Evolutionary conservation across 257 asterid species (phyloP), one percentile per base, ranked within the genome.

Genomic region (Solanum bulbocastanum): DNA sequence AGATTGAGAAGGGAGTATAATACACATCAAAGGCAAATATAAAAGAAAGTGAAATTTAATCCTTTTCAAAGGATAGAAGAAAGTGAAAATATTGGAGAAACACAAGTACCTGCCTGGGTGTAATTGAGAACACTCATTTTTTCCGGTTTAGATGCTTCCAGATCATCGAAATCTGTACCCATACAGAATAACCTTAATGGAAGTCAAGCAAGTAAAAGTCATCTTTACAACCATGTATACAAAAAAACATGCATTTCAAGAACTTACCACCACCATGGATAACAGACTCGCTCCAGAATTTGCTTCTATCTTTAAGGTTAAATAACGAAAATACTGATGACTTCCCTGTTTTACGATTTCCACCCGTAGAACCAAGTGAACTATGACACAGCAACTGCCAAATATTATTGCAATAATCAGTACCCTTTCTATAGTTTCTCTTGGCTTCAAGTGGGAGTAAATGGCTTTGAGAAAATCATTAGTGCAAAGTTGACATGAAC

Each of bases 31-130:
- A 81, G 68, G 42, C 3, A 81, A 30, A 81, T 10, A 46, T 22
- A 49, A 81, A 49, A 46, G 37, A 49, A 81, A 46, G 25, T 32
- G 15, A 32, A 44, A 44, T 30, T 10, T 46, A 62, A 62, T 62
- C 71, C 71, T 62, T 62, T 32, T 62, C 10, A 81, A 30, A 58
- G 33, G 4, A 30, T 0, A 49, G 33, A 49, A 81, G n/a, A 49
- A 81, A 81, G 25, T 32, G 5, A 32, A 44, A 27, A 46, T 10
- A 18, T 81, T 73, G 83, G 84, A 69, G 82, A 74, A 88, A 86
- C 90, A 91, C 89, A 95, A 94, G 92, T 97, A 97, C 99, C 99
- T 96, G 99, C 98, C 98, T 96, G 94, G 91, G 99, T 96, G 98
- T 93, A 97, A 93, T 96, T 96, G 90, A 89, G 49, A 82, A 91